phyloP scores from a whole-genome alignment of 2,329 filamentous ascomycete genomes.

The Ustulina deusta region DNA sequence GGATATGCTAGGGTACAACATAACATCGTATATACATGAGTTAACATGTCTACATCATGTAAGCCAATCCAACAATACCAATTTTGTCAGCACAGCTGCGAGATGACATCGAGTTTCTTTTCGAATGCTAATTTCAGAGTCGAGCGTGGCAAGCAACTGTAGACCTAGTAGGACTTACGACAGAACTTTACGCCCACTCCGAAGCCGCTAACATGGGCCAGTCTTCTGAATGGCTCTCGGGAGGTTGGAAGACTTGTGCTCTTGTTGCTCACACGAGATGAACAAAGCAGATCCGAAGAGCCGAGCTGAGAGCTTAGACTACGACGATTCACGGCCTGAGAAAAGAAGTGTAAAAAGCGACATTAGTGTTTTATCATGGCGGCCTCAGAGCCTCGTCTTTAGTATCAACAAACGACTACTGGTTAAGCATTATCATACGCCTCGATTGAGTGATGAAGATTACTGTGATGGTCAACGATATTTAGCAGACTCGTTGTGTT shows the following conservation, averaged over 20 bases:
- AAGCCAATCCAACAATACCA: background rate
- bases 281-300: background rate
- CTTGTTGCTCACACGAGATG: background rate
- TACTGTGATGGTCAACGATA: background rate
- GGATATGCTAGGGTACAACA: background rate
- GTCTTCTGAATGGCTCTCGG: background rate
- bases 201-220: background rate
- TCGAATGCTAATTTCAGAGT: background rate
- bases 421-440: background rate
- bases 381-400: background rate
- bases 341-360: background rate
- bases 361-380: no score
- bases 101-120: background rate
- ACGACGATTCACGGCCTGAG: background rate
- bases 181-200: background rate
- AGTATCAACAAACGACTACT: background rate
- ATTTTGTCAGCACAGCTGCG: background rate
- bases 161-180: background rate
- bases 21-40: background rate
- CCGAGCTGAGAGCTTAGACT: background rate
- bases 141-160: background rate
- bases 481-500: background rate
- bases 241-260: background rate
- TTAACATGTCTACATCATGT: background rate
- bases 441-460: background rate